Percentiles rank a stretch among this genome's conserved stretches.
These are phyloP conservation scores for Porodaedalea pini DNA, from an alignment of 1,284 basidiomycete species.

Conservation along the genomic window DNA sequence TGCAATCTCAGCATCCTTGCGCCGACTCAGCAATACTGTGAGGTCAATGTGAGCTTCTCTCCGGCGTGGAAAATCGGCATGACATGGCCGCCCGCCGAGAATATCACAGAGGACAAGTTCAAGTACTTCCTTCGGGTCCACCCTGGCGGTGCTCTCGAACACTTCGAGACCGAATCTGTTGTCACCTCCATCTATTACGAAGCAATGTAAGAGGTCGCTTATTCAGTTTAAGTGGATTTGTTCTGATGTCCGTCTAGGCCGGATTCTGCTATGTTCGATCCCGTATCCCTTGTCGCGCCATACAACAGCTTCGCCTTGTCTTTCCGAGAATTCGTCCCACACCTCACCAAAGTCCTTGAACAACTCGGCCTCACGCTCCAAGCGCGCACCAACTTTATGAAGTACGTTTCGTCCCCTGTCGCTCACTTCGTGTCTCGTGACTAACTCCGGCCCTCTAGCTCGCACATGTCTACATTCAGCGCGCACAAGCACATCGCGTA, in stretches of 20 bases:
- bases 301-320: conserved; percentile 79
- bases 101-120: conserved; percentile 60
- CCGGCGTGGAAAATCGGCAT: conserved; percentile 65
- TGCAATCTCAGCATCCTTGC: conserved; percentile 70
- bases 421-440: background rate
- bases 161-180: conserved; percentile 27
- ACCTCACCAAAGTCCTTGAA: conserved; percentile 71
- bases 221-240: background rate
- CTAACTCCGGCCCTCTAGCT: conserved; percentile 39
- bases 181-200: conserved; percentile 31
- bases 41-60: conserved; percentile 66
- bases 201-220: conserved; percentile 29
- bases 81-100: conserved; percentile 73
- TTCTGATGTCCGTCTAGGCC: conserved; percentile 11
- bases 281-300: conserved; percentile 48
- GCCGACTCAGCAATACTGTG: conserved; percentile 69
- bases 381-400: conserved; percentile 73
- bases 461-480: conserved; percentile 67
- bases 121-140: conserved; percentile 78
- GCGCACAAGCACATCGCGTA: conserved; percentile 80
- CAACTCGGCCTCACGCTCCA: conserved; percentile 75
- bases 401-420: conserved; percentile 40
- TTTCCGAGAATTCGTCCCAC: conserved; percentile 70
- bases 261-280: conserved; percentile 17
- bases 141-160: conserved; percentile 34